Percentiles rank a stretch among this genome's conserved stretches.
phyloP scores from a whole-genome alignment of 306 rosid species.

The Vigna radiata region DNA sequence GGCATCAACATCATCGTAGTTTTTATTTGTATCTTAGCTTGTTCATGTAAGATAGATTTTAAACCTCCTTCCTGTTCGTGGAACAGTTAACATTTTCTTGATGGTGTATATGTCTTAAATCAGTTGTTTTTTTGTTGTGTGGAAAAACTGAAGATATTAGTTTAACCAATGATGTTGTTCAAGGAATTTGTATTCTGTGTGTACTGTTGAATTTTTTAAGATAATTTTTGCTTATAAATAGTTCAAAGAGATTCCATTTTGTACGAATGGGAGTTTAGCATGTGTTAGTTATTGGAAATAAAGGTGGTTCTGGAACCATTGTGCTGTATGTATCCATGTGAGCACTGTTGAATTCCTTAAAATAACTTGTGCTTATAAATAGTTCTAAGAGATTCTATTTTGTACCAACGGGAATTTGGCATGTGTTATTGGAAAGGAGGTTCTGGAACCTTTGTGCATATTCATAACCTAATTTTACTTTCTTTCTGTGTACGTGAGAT shows the following conservation, averaged over 20 bases:
- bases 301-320: neutral
- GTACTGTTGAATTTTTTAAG: constrained; percentile 1
- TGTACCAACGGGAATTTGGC: too few species aligned
- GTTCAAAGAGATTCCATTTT: neutral
- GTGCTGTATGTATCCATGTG: neutral
- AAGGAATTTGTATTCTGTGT: constrained; percentile 2
- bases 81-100: constrained; percentile 4
- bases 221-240: neutral
- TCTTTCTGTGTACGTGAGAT: neutral
- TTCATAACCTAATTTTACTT: constrained; percentile 13
- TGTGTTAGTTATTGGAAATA: neutral
- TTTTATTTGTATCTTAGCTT: constrained; percentile 28
- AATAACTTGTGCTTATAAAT: too few species aligned
- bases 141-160: neutral
- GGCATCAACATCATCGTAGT: constrained; percentile 10
- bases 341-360: too few species aligned
- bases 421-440: neutral
- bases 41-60: constrained; percentile 25
- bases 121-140: neutral
- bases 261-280: neutral
- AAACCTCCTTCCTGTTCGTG: constrained; percentile 6
- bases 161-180: neutral
- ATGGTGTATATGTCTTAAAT: constrained; percentile 6
- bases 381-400: too few species aligned
- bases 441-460: constrained; percentile 1